Evolutionary conservation across 2,329 filamentous ascomycete genomes (phyloP), one percentile per base, ranked within the genome.

Genomic region (Aspergillus phoenicis): DNA sequence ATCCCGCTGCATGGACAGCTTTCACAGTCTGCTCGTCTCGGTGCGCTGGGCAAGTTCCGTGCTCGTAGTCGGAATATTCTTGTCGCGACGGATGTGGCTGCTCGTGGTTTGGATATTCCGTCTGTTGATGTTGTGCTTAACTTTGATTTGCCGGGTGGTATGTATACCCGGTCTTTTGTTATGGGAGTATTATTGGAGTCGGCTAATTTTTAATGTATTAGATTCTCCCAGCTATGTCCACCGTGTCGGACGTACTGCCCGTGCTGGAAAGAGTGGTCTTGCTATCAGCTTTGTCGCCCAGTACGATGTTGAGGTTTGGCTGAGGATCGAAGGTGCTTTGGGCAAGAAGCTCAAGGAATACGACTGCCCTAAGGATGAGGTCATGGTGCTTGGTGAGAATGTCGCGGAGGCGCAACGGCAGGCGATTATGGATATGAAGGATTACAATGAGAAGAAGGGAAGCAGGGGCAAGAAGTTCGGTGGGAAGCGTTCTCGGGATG

Each of bases 1-100:
- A 95, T 98, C 62, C 94, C 95, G 0, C 84, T 99, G 0, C 94
- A 99, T 77, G 95, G 94, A 8, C 91, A 97, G 73, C 85, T 99
- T 54, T 93, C 88, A 1, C 95, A 99, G 75, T 91, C 91, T 1
- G 85, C 91, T 15, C 91, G 95, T 67, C 81, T 98, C 0, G 93
- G 92, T 6, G 91, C 95, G 0, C 82, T 99, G 8, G 91, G 90
- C 74, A 98, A 98, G 75, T 98, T 99, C 83, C 88, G 90, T 58
- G 83, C 89, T 3, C 87, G 89, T 7, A 86, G 85, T n/a, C 84
- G 93, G 45, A 87, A 96, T 66, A 94, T 99, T 41, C 85, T 99
- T 4, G 71, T 97, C 4, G 93, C 93, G 2, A 97, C 93, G 0
- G 93, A 97, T 74, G 91, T 97, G n/a, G 93, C 93, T 1, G 91